Evolutionary conservation across 495 filamentous ascomycete species (phyloP).

Genomic region (Cercophora scortea): DNA sequence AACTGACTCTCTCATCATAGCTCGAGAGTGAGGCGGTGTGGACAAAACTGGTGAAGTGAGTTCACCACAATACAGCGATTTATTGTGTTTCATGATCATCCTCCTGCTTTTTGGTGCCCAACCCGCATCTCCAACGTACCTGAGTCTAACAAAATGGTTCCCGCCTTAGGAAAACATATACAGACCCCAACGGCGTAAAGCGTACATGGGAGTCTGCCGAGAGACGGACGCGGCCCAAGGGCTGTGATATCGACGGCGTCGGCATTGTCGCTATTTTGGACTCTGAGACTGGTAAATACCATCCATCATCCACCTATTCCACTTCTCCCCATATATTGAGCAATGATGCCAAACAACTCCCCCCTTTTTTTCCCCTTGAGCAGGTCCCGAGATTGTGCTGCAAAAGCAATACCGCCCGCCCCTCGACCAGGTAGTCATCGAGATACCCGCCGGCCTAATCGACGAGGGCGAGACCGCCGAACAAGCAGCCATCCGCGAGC

Average conservation of each 20-base stretch:
- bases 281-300: constrained; percentile 42
- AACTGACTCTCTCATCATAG: constrained; percentile 12
- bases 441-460: constrained; percentile 79
- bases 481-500: constrained; percentile 74
- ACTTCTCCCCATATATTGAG: too few species aligned
- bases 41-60: constrained; percentile 46
- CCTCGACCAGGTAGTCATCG: constrained; percentile 67
- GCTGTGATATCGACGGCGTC: constrained; percentile 74
- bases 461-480: constrained; percentile 76
- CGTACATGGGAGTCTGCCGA: constrained; percentile 81
- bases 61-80: not conserved
- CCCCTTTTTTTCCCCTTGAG: not conserved
- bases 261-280: constrained; percentile 84
- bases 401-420: constrained; percentile 88
- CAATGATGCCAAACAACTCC: not conserved
- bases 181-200: constrained; percentile 57
- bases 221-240: constrained; percentile 60
- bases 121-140: too few species aligned
- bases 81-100: not conserved
- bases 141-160: constrained; percentile 9
- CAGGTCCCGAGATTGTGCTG: constrained; percentile 66
- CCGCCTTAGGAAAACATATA: constrained; percentile 55
- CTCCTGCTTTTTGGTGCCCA: not conserved
- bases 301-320: too few species aligned
- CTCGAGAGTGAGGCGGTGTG: constrained; percentile 58